These are phyloP conservation scores for Tetrahymena malaccensis DNA, from an alignment of 73 alveolate species.

Conservation along the genomic window DNA sequence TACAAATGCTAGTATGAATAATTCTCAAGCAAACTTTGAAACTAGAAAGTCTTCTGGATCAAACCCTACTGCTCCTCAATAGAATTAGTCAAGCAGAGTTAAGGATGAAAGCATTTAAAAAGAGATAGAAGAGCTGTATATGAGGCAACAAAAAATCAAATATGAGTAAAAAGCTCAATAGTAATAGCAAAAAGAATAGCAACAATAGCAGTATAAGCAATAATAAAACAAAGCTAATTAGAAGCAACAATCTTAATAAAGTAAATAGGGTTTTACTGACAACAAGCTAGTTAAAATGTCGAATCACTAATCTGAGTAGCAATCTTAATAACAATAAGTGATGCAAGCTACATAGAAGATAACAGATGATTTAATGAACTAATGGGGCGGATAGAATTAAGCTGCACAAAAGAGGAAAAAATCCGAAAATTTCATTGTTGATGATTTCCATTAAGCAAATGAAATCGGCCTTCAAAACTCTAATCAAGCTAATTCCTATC, in stretches of 20 bases:
- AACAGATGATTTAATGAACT: neutral
- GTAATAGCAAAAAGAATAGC: neutral
- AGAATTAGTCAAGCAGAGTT: neutral
- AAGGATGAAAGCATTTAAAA: neutral
- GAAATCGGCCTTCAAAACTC: neutral
- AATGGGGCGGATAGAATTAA: neutral
- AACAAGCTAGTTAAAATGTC: neutral
- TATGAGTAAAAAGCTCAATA: neutral
- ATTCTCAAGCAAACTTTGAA: neutral
- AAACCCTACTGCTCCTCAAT: neutral
- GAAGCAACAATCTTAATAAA: too few species aligned
- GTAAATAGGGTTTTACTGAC: neutral
- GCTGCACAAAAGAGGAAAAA: neutral
- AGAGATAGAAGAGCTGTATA: neutral
- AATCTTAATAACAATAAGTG: neutral
- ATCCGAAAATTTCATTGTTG: neutral
- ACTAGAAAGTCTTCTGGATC: neutral
- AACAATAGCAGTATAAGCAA: neutral
- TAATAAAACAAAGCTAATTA: neutral
- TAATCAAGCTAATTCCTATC: neutral
- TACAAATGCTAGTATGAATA: neutral
- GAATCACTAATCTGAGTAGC: neutral
- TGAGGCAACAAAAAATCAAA: neutral
- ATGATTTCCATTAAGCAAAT: neutral
- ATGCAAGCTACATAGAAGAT: neutral